A percentile compares a stretch with the other conserved stretches of the same genome.
phyloP scores from a whole-genome alignment of 805 yeast species.

The Blastobotrys attinorum region DNA sequence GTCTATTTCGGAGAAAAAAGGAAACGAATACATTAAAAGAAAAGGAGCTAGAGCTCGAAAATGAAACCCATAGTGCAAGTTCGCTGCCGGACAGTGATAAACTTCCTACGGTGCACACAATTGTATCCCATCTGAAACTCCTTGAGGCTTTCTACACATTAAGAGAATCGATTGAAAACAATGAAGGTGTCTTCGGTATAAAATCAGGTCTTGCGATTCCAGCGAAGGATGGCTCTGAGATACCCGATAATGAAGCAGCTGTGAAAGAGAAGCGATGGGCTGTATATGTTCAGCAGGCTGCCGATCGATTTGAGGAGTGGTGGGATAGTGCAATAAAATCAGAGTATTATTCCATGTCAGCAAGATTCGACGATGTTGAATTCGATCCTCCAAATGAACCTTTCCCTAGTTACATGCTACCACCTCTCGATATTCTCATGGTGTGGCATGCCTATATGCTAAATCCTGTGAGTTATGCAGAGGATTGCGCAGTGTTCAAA shows the following conservation, averaged over 20 bases:
- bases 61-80: too few species aligned
- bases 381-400: too few species aligned
- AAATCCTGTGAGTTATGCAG: slow-evolving; percentile 17
- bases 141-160: slow-evolving; percentile 10
- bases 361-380: too few species aligned
- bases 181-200: slow-evolving; percentile 12
- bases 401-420: too few species aligned
- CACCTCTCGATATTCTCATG: slow-evolving; percentile 21
- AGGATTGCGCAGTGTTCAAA: slow-evolving; percentile 12
- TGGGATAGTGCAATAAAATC: slow-evolving; percentile 7
- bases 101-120: slow-evolving; percentile 5
- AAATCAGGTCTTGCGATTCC: neutral
- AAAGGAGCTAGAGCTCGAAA: too few species aligned
- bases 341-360: too few species aligned
- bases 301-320: slow-evolving; percentile 12
- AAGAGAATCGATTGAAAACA: slow-evolving; percentile 2
- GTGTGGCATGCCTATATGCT: slow-evolving; percentile 20
- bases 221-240: neutral
- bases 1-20: too few species aligned
- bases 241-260: neutral
- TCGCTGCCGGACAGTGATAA: too few species aligned
- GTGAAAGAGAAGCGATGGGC: slow-evolving; percentile 12
- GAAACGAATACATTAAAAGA: too few species aligned
- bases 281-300: slow-evolving; percentile 10
- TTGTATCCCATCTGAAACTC: slow-evolving; percentile 11